phyloP scores from a whole-genome alignment of 2,329 filamentous ascomycete species.

The Onygenales sp. region DNA sequence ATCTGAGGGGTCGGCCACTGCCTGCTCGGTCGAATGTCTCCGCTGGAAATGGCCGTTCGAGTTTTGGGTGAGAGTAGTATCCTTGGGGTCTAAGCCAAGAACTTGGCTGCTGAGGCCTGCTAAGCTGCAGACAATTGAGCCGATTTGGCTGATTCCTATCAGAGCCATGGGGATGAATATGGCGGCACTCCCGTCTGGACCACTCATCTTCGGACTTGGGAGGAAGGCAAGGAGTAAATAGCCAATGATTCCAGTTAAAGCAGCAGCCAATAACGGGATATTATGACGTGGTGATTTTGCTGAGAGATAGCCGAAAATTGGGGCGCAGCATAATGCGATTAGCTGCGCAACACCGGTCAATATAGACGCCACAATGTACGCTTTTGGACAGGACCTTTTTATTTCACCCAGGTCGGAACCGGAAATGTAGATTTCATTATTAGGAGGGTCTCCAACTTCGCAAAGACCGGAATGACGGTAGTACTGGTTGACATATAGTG shows the following conservation, averaged over 20 bases:
- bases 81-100: constrained; percentile 31
- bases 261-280: constrained; percentile 62
- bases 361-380: constrained; percentile 80
- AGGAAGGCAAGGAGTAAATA: constrained; percentile 71
- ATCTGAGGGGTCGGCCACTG: not conserved
- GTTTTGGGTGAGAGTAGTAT: not conserved
- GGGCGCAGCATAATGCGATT: constrained; percentile 73
- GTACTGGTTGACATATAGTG: constrained; percentile 83
- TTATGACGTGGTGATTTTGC: constrained; percentile 59
- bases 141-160: constrained; percentile 88
- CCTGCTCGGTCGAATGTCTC: not conserved
- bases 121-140: constrained; percentile 91
- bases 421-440: constrained; percentile 17
- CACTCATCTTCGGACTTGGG: constrained; percentile 63
- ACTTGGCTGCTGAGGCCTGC: constrained; percentile 77
- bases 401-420: constrained; percentile 47
- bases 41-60: not conserved
- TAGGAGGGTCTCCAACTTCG: constrained; percentile 33
- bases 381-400: constrained; percentile 73
- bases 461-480: constrained; percentile 77
- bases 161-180: constrained; percentile 71
- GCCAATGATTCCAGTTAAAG: constrained; percentile 64
- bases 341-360: constrained; percentile 85
- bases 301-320: constrained; percentile 78
- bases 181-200: constrained; percentile 55